Evolutionary conservation across 495 filamentous ascomycete species (phyloP), one percentile per base, ranked within the genome.

Genomic region (Xylaria acuta): DNA sequence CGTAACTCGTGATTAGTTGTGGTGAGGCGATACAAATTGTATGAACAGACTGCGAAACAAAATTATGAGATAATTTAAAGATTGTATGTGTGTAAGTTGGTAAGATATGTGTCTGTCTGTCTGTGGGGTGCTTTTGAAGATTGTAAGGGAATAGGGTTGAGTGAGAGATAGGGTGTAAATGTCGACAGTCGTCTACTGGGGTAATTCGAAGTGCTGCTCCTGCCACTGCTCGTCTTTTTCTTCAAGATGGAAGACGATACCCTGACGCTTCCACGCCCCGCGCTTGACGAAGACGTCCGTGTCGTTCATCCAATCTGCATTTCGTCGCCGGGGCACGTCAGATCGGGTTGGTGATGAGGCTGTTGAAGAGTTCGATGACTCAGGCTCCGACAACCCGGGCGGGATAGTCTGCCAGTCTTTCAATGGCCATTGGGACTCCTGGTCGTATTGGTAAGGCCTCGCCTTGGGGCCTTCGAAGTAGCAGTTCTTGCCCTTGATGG

Each of bases 181-280:
- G 30, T 59, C 7, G 14, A 27, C 16, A 27, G 38, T 66, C 16
- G 56, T 12, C 30, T 67, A 76, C 53, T 79, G 74, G 14, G 76
- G 76, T 7, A 79, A 53, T 20, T 79, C 77, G 36, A 79, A 79
- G 53, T 79, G 75, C 14, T 74, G 65, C 36, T 79, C 75, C 34
- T 76, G 76, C 27, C 71, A 70, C 4, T 67, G 32, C 22, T 76
- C 73, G 0, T 77, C 69, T 3, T 73, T 59, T 1, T 71, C 64
- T n/a, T 78, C 76, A 30, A 78, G 71, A 32, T 77, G 75, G 73
- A 86, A 86, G 66, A 86, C 81, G 67, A 86, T 83, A 38, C 85
- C 85, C 25, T 81, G 70, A 27, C 85, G 76, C 78, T 86, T 86
- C 85, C 85, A 86, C 16, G 79, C 83, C 16, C 84, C 85, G 0